Evolutionary conservation across 2,329 filamentous ascomycete genomes (phyloP), one percentile per base, ranked within the genome.

Genomic region (Cercospora citrullina): DNA sequence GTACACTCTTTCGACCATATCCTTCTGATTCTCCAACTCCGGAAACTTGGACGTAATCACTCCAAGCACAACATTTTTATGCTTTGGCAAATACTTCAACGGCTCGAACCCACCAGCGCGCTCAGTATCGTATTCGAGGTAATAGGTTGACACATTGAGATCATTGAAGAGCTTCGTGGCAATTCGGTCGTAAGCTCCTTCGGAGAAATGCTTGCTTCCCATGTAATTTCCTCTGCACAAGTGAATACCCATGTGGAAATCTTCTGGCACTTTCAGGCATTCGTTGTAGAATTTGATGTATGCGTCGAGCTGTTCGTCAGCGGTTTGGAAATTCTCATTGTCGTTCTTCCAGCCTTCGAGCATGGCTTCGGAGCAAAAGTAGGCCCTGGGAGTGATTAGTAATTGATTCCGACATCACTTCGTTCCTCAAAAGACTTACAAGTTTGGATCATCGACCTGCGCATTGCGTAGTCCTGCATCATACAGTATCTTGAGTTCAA

Each of bases 271-370:
- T 73, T 85, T 60, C 68, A 78, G 75, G 74, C 85, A 87, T 78
- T 91, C 88, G 77, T 93, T 93, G 84, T 93, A 93, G 72, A 92
- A 87, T 69, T 85, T 83, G 77, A 94, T 90, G 80, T 94, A 94
- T 30, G 89, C 87, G 73, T 92, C 89, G 23, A 94, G 86, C 55
- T 92, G 87, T 72, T 89, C 87, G 59, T 91, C 90, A 6, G 90
- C 86, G 1, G 86, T 86, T 77, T 88, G 87, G 63, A 86, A 86
- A 77, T 93, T 92, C 73, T 88, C 84, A 59, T 84, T 80, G 76
- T 93, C 91, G 14, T 85, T 85, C 64, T 86, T 86, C 87, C 89
- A 92, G 16, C 90, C 90, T 59, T 86, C 80, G 39, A 91, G 85
- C 86, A 92, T 92, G 77, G 89, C 87, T 66, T 90, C 83, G 21